A percentile compares a stretch with the other conserved stretches of the same genome.
Evolutionary conservation across 306 rosid species (phyloP).

Genomic region (Cicer arietinum): DNA sequence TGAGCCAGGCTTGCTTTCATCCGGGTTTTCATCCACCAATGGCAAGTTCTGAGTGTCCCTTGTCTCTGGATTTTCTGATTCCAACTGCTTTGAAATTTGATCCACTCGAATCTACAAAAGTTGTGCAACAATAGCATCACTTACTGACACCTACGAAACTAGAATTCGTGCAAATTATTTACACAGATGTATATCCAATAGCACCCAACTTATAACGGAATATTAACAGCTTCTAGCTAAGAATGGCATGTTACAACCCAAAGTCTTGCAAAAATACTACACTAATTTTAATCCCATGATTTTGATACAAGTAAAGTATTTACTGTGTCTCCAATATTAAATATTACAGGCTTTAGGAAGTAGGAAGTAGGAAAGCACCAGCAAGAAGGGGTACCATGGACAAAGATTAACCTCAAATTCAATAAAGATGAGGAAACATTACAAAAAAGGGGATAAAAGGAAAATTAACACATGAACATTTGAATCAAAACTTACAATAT

Average conservation of each 20-base stretch:
- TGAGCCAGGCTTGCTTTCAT: constrained; percentile 43
- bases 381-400: not conserved
- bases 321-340: constrained; percentile 1
- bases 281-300: constrained; percentile 22
- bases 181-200: constrained; percentile 49
- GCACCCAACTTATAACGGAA: constrained; percentile 50
- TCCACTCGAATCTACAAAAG: constrained; percentile 86
- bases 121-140: constrained; percentile 67
- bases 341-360: not conserved
- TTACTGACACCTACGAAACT: constrained; percentile 57
- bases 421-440: not conserved
- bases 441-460: not conserved
- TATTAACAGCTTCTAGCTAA: constrained; percentile 44
- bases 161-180: constrained; percentile 54
- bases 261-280: constrained; percentile 12
- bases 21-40: constrained; percentile 47
- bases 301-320: constrained; percentile 16
- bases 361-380: constrained; percentile 7
- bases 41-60: constrained; percentile 47
- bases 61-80: constrained; percentile 56
- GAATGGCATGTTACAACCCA: constrained; percentile 39
- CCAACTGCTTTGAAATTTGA: constrained; percentile 73
- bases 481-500: constrained; percentile 34
- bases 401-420: not conserved
- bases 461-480: not conserved